These are phyloP conservation scores for Coemansia sp. DNA, from an alignment of 192 early-diverging fungal species.

Conservation along the genomic window DNA sequence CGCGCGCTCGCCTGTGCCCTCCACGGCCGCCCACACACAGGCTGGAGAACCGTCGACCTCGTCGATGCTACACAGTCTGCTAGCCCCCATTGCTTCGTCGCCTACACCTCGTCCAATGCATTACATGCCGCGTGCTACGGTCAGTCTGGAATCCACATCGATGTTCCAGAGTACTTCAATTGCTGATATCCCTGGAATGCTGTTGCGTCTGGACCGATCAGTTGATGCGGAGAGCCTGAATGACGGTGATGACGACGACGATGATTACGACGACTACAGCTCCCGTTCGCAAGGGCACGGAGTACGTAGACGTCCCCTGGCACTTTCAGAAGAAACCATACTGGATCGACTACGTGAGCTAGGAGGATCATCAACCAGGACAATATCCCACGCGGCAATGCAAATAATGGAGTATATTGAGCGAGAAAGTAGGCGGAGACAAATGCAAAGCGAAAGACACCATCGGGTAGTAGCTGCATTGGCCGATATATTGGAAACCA, in stretches of 20 bases:
- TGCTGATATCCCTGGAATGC: constrained; percentile 25
- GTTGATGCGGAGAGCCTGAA: background rate
- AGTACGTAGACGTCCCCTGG: no score
- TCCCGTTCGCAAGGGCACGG: background rate
- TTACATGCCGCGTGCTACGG: no score
- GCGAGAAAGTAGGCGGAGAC: constrained; percentile 41
- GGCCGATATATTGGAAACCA: constrained; percentile 38
- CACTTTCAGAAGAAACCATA: constrained; percentile 5
- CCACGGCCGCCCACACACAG: background rate
- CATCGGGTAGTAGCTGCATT: constrained; percentile 32
- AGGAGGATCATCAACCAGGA: constrained; percentile 19
- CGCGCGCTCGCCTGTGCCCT: no score
- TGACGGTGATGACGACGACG: background rate
- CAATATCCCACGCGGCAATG: constrained; percentile 28
- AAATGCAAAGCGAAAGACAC: constrained; percentile 46
- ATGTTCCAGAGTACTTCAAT: background rate
- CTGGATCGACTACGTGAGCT: constrained; percentile 36
- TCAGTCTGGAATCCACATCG: no score
- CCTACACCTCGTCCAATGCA: background rate
- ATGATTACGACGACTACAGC: background rate
- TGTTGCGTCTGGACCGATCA: constrained; percentile 31
- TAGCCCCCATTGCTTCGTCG: constrained; percentile 9
- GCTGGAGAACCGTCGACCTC: background rate
- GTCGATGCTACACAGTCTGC: constrained; percentile 8
- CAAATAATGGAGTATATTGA: constrained; percentile 45